phyloP scores from a whole-genome alignment of 805 yeast genomes.

The Starmerella apicola region DNA sequence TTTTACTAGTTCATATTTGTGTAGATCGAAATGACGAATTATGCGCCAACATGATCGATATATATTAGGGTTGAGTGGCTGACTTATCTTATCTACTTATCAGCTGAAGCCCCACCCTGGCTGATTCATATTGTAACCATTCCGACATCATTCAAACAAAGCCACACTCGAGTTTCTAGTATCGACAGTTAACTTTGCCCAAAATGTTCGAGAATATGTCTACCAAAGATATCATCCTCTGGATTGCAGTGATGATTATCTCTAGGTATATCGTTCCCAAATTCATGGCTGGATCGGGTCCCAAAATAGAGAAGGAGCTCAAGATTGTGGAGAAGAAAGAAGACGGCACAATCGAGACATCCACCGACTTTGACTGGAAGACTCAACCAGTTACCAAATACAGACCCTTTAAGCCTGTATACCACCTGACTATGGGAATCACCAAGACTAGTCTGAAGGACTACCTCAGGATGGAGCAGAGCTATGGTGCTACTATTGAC shows the following conservation, averaged over 20 bases:
- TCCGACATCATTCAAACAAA: too few relatives aligned
- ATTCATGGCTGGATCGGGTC: too few relatives aligned
- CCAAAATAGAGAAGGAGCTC: conserved; percentile 6
- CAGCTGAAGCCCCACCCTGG: too few relatives aligned
- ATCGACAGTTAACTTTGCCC: too few relatives aligned
- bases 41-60: too few relatives aligned
- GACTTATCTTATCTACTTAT: too few relatives aligned
- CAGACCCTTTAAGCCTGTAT: conserved; percentile 47
- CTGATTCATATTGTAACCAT: too few relatives aligned
- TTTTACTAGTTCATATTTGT: too few relatives aligned
- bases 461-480: conserved; percentile 48
- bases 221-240: conserved; percentile 4
- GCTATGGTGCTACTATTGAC: conserved; percentile 29
- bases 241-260: conserved; percentile 4
- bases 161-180: too few relatives aligned
- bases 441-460: conserved; percentile 38
- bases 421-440: conserved; percentile 52
- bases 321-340: conserved; percentile 11
- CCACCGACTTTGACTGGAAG: conserved; percentile 4
- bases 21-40: too few relatives aligned
- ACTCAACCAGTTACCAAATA: conserved; percentile 19
- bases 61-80: too few relatives aligned
- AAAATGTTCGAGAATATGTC: conserved; percentile 16
- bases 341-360: conserved; percentile 9
- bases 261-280: conserved; percentile 9